Percentiles rank a stretch among this genome's conserved stretches.
Conservation (phyloP, 371 early-diverging fungal genomes). For the Coemansia linderi region DNA sequence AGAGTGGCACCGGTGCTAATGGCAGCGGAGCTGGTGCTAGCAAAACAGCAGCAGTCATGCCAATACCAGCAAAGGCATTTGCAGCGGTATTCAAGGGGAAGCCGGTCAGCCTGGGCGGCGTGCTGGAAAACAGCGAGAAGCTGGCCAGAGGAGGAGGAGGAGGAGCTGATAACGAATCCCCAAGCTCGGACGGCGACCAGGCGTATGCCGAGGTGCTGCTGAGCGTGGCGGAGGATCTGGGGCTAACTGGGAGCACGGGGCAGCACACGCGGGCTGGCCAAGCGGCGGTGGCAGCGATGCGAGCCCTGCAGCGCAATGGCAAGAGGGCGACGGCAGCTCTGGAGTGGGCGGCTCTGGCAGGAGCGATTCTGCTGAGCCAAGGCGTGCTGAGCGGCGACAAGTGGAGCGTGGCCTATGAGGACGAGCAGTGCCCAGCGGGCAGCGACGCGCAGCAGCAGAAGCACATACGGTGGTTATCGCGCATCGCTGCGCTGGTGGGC, state of each 20-base stretch:
- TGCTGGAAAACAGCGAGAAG: slow-evolving; percentile 21
- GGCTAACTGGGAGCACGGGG: slow-evolving; percentile 22
- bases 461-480: slow-evolving; percentile 59
- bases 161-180: neutral
- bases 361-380: slow-evolving; percentile 30
- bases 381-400: slow-evolving; percentile 28
- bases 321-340: slow-evolving; percentile 3
- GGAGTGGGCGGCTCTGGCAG: slow-evolving; percentile 37
- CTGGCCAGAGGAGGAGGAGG: neutral
- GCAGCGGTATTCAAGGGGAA: neutral
- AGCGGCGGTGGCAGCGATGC: slow-evolving; percentile 26
- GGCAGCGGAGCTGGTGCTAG: neutral
- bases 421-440: slow-evolving; percentile 2
- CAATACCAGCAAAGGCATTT: neutral
- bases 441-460: slow-evolving; percentile 17
- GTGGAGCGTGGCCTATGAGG: slow-evolving; percentile 49
- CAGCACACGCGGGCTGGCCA: slow-evolving; percentile 30
- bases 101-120: slow-evolving; percentile 12
- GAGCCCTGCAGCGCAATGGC: slow-evolving; percentile 8
- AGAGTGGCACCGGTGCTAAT: slow-evolving; percentile 14
- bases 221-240: slow-evolving; percentile 25
- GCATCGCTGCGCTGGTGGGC: slow-evolving; percentile 62
- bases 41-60: neutral
- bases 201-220: slow-evolving; percentile 15
- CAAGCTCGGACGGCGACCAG: neutral